Percentiles rank a stretch among this genome's conserved stretches.
phyloP scores from a whole-genome alignment of 2,329 filamentous ascomycete species.

The Colletotrichum siamense region DNA sequence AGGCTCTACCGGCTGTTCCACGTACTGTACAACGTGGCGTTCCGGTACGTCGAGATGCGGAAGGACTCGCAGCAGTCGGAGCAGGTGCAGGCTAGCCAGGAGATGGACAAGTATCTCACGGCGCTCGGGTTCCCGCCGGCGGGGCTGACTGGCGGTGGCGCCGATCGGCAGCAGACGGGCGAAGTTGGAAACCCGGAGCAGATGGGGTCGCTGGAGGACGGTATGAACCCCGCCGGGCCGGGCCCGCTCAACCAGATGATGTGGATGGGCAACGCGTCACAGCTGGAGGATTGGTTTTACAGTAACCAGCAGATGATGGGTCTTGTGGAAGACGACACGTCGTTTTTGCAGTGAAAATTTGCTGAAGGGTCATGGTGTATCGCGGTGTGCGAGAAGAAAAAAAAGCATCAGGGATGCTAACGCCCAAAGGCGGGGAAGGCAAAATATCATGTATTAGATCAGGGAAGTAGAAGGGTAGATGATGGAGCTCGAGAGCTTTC shows the following conservation, averaged over 20 bases:
- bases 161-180: slow-evolving; percentile 11
- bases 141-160: background rate
- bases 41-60: slow-evolving; percentile 63
- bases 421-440: background rate
- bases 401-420: background rate
- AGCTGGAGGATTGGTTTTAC: slow-evolving; percentile 44
- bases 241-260: slow-evolving; percentile 29
- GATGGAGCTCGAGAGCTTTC: background rate
- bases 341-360: background rate
- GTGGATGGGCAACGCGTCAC: slow-evolving; percentile 42
- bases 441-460: background rate
- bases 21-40: slow-evolving; percentile 62
- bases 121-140: slow-evolving; percentile 50
- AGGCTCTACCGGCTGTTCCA: slow-evolving; percentile 64
- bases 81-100: slow-evolving; percentile 36
- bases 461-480: background rate
- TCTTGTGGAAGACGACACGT: slow-evolving; percentile 32
- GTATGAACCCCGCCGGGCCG: slow-evolving; percentile 6
- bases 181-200: background rate
- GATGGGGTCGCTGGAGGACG: background rate
- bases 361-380: background rate
- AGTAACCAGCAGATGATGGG: slow-evolving; percentile 43
- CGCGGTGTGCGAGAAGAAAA: background rate
- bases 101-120: slow-evolving; percentile 57
- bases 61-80: slow-evolving; percentile 29